A percentile compares a stretch with the other conserved stretches of the same genome.
These are phyloP conservation scores for Tricholoma furcatifolium DNA, from an alignment of 768 basidiomycete species.

Conservation along the genomic window DNA sequence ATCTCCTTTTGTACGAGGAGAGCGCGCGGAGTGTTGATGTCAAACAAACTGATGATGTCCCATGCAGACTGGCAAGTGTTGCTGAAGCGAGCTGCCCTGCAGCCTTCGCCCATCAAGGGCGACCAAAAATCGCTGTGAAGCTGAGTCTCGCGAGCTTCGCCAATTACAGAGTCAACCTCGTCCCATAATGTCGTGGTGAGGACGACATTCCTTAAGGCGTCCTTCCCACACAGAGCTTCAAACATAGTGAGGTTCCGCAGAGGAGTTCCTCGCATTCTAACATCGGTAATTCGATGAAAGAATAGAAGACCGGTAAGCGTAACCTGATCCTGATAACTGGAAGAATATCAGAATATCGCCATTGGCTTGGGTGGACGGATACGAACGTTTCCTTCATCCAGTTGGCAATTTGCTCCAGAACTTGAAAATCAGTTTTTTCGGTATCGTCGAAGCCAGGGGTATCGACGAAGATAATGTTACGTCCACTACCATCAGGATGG, in stretches of 20 bases:
- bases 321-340: conserved; percentile 24
- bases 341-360: neutral
- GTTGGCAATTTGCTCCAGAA: conserved; percentile 22
- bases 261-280: conserved; percentile 38
- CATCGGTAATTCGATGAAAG: conserved; percentile 43
- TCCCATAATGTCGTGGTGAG: conserved; percentile 52
- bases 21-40: conserved; percentile 6
- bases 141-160: conserved; percentile 35
- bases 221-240: conserved; percentile 45
- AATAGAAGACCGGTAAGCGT: conserved; percentile 39
- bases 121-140: conserved; percentile 43
- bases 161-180: conserved; percentile 29
- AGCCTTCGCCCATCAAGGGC: conserved; percentile 38
- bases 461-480: conserved; percentile 23
- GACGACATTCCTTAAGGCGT: conserved; percentile 40
- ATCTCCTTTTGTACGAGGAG: conserved; percentile 25
- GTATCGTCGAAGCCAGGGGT: conserved; percentile 30
- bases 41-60: conserved; percentile 33
- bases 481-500: conserved; percentile 18
- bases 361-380: neutral
- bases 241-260: conserved; percentile 46
- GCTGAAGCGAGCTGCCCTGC: conserved; percentile 32
- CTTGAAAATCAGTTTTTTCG: conserved; percentile 18
- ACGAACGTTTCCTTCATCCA: conserved; percentile 27
- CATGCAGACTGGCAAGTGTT: conserved; percentile 34